Conservation (phyloP, 108 stramenopile genomes). For the Nitzschia putrida region DNA sequence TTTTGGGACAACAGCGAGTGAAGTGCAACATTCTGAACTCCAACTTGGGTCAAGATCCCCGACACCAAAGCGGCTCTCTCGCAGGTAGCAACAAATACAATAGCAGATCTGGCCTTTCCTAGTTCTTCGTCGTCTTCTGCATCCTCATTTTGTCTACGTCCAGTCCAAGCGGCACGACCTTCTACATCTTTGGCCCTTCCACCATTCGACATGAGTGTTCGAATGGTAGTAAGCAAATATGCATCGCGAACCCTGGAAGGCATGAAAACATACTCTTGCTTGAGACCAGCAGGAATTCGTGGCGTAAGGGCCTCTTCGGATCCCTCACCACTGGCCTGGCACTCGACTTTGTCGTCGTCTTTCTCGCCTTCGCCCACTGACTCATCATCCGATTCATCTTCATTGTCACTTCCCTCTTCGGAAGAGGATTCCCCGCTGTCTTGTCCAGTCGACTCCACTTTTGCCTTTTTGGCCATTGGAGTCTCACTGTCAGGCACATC, state of each 20-base stretch:
- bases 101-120: slow-evolving; percentile 77
- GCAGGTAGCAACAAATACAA: slow-evolving; percentile 97
- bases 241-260: slow-evolving; percentile 86
- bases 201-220: slow-evolving; percentile 75
- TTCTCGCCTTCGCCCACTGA: slow-evolving; percentile 20
- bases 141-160: slow-evolving; percentile 28
- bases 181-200: slow-evolving; percentile 57
- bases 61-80: slow-evolving; percentile 90
- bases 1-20: slow-evolving; percentile 92
- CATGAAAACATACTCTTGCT: slow-evolving; percentile 96
- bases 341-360: slow-evolving; percentile 27
- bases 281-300: slow-evolving; percentile 84
- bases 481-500: slow-evolving; percentile 21
- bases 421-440: slow-evolving; percentile 1
- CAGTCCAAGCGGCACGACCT: slow-evolving; percentile 36
- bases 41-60: slow-evolving; percentile 84
- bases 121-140: slow-evolving; percentile 50
- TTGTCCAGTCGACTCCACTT: slow-evolving; percentile 23
- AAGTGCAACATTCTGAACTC: slow-evolving; percentile 87
- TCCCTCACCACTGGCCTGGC: slow-evolving; percentile 24
- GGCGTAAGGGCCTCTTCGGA: slow-evolving; percentile 46
- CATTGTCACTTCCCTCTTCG: slow-evolving; percentile 17
- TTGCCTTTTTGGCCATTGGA: slow-evolving; percentile 24
- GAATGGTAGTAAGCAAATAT: slow-evolving; percentile 74
- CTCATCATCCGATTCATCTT: slow-evolving; percentile 10